These are phyloP conservation scores for Phytophthora megakarya DNA, from an alignment of 352 stramenopile genomes.

Conservation along the genomic window DNA sequence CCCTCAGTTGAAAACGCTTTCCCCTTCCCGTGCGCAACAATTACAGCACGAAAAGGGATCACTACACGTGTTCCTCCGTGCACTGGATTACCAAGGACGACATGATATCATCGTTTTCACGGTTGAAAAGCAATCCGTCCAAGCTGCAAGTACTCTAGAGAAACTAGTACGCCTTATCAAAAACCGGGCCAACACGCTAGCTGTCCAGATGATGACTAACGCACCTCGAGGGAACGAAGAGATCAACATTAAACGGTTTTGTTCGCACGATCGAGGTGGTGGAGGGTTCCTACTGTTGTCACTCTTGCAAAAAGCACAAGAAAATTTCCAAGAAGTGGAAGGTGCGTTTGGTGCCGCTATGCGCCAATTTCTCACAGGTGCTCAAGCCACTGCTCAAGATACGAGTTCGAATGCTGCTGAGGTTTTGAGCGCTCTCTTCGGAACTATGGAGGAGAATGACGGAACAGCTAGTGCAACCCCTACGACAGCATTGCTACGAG, in stretches of 20 bases:
- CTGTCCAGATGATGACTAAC: slow-evolving; percentile 19
- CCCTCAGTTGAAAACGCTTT: slow-evolving; percentile 18
- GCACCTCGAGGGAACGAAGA: slow-evolving; percentile 55
- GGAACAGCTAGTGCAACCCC: background rate
- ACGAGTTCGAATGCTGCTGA: background rate
- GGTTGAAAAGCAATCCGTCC: slow-evolving; percentile 26
- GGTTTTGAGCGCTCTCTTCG: slow-evolving; percentile 14
- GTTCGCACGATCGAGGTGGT: slow-evolving; percentile 38
- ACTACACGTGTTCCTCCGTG: slow-evolving; percentile 41
- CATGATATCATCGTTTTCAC: slow-evolving; percentile 28
- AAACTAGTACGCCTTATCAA: slow-evolving; percentile 25
- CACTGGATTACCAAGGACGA: slow-evolving; percentile 24
- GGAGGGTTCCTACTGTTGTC: slow-evolving; percentile 56
- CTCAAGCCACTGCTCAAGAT: slow-evolving; percentile 38
- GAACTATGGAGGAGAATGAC: background rate
- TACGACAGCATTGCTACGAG: slow-evolving; percentile 34
- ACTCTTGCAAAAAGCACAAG: slow-evolving; percentile 28
- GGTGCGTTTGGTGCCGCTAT: slow-evolving; percentile 51
- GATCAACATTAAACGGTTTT: slow-evolving; percentile 46
- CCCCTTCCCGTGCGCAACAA: slow-evolving; percentile 30
- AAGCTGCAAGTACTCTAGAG: slow-evolving; percentile 24
- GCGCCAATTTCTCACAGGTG: slow-evolving; percentile 52
- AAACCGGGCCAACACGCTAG: slow-evolving; percentile 12
- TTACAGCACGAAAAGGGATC: slow-evolving; percentile 25
- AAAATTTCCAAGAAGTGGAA: slow-evolving; percentile 31